Conservation (phyloP, 176 grass and related monocot genomes). For the Alopecurus myosuroides region DNA sequence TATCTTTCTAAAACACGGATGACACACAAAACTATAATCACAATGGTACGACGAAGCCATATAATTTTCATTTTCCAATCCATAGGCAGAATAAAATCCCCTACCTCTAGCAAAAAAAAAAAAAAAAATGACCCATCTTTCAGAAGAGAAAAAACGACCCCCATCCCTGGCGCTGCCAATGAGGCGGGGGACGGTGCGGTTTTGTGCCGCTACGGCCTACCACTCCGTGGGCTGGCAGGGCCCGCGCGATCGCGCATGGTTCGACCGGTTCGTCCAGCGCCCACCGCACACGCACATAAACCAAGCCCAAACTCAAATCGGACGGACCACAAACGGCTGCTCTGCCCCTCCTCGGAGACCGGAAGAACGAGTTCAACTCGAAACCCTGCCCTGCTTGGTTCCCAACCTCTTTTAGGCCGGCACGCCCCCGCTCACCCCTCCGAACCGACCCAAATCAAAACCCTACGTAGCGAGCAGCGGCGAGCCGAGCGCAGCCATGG, state of each 20-base stretch:
- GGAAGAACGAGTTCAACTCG: background rate
- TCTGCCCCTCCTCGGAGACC: background rate
- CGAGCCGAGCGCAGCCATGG: background rate
- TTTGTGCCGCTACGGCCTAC: too few species aligned
- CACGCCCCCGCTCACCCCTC: background rate
- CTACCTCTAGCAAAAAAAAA: too few species aligned
- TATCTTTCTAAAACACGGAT: too few species aligned
- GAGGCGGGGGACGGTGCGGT: too few species aligned
- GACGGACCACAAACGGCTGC: background rate
- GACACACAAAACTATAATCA: too few species aligned
- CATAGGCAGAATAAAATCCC: too few species aligned
- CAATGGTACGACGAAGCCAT: too few species aligned
- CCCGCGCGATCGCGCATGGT: background rate
- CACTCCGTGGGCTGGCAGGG: background rate
- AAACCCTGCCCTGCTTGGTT: background rate
- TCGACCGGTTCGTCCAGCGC: background rate
- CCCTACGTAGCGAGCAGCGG: constrained; percentile 12
- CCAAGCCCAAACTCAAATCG: background rate
- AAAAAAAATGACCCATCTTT: too few species aligned
- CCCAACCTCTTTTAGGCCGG: background rate
- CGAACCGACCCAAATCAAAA: constrained; percentile 17
- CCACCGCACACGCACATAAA: background rate
- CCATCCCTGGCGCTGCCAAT: too few species aligned
- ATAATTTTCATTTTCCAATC: too few species aligned
- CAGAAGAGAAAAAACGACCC: too few species aligned